Evolutionary conservation across 139 green algal genomes (phyloP), one percentile per base, ranked within the genome.

Genomic region (Tetratostichococcus sp.): DNA sequence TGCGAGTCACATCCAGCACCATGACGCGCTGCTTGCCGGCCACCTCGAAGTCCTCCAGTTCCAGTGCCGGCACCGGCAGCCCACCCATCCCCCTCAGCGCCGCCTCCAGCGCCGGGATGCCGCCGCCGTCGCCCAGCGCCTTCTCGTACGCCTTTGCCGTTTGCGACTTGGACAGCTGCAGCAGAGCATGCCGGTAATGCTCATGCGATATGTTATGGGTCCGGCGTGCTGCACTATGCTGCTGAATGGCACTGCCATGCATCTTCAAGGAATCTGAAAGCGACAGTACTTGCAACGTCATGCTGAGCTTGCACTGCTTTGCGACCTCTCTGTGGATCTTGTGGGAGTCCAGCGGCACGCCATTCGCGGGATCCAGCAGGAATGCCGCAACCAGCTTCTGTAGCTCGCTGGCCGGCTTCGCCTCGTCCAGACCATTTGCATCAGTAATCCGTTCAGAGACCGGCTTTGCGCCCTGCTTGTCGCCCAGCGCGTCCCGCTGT

Each of bases 351-450:
- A 75, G 65, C 17, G 79, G 79, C 6, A 74, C 77, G 35, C 25
- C 69, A 2, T 71, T 84, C 1, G 62, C 30, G 22, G 74, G 79
- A 34, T 79, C 79, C 35, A 84, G 65, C 30, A 84, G 65, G 35
- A 50, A 75, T 28, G 8, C n/a, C 4, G 79, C 79, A 4, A 84
- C 26, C n/a, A 84, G 43, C 35, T 75, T 43, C 65, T 79, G 73
- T 65, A 77, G 62, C 17, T 42, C 33, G 23, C 62, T 68, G 62
- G 62, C 30, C 2, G 62, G n/a, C 2, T 3, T 5, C 5, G 5
- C 5, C 5, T 68, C 62, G 4, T 16, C 62, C 62, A 68, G 28
- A 26, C 62, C 62, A 14, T 35, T 68, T 21, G 62, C 62, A 34
- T 68, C 62, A 16, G 62, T 68, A 14, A 26, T 34, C 2, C 62